Conservation (phyloP, 2,329 filamentous ascomycete genomes). For the Penicillium thymicola region DNA sequence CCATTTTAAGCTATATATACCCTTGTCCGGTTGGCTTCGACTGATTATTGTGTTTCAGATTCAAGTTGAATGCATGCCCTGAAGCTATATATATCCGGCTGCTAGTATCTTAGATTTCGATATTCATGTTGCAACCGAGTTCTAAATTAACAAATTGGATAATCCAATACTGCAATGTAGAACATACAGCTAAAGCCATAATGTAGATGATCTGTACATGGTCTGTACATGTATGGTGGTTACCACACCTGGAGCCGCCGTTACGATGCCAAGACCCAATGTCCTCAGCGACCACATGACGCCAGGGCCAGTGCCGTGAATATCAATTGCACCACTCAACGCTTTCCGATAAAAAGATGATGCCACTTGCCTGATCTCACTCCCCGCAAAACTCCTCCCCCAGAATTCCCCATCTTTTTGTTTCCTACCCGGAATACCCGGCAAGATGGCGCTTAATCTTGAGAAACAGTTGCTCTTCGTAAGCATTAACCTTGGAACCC, state of each 20-base stretch:
- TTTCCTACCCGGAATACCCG: not conserved
- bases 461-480: slow-evolving; percentile 67
- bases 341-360: not conserved
- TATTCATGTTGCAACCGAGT: fast-evolving
- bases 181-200: not conserved
- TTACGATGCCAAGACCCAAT: slow-evolving; percentile 2
- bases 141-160: fast-evolving
- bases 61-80: not conserved
- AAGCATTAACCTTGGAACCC: slow-evolving; percentile 34
- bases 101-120: not conserved
- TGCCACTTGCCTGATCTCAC: not conserved
- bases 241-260: not conserved
- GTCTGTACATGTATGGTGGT: not conserved
- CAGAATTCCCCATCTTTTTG: not conserved
- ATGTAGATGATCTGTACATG: not conserved
- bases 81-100: not conserved
- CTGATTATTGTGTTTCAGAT: not conserved
- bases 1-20: not conserved
- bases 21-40: not conserved
- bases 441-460: slow-evolving; percentile 53
- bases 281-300: slow-evolving; percentile 2
- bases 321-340: slow-evolving; percentile 4
- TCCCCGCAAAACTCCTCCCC: slow-evolving; percentile 1
- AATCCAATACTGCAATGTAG: not conserved
- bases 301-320: slow-evolving; percentile 4